Conservation (phyloP, 2,329 filamentous ascomycete genomes). For the Pseudogymnoascus sp. region DNA sequence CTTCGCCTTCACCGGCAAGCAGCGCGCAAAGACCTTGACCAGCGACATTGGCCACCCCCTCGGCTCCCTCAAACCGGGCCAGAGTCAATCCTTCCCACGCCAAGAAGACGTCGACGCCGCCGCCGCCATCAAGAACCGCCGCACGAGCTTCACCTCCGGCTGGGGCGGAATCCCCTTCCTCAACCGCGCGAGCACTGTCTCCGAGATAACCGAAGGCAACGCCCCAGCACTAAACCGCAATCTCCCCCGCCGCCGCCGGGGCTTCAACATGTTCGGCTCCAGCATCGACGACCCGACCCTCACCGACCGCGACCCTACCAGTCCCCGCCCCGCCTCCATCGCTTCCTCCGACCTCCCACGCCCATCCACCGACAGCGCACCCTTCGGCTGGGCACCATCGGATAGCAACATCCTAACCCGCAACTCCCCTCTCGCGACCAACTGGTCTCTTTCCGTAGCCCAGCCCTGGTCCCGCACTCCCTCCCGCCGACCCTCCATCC, state of each 20-base stretch:
- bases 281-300: constrained; percentile 37
- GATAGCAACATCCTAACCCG: constrained; percentile 42
- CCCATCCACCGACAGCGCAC: constrained; percentile 71
- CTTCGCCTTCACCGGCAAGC: constrained; percentile 54
- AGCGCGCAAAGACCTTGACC: constrained; percentile 52
- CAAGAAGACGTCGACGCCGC: constrained; percentile 50
- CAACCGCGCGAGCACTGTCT: constrained; percentile 23
- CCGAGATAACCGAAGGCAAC: constrained; percentile 24
- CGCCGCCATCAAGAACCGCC: constrained; percentile 43
- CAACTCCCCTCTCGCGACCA: constrained; percentile 43
- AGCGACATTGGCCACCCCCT: constrained; percentile 54
- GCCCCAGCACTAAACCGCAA: constrained; percentile 27
- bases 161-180: constrained; percentile 40
- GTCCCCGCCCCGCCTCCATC: constrained; percentile 62
- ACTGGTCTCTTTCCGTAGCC: constrained; percentile 40
- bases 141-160: constrained; percentile 48
- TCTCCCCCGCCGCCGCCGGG: constrained; percentile 17
- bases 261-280: constrained; percentile 41
- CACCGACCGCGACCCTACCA: constrained; percentile 49
- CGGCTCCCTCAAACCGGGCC: constrained; percentile 61
- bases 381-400: constrained; percentile 60
- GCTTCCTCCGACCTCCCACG: constrained; percentile 65
- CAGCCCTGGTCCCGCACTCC: constrained; percentile 66
- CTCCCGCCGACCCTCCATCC: constrained; percentile 73
- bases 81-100: constrained; percentile 71